Evolutionary conservation across 345 rosid species (phyloP), one percentile per base, ranked within the genome.

Genomic region (Fremontodendron californicum): DNA sequence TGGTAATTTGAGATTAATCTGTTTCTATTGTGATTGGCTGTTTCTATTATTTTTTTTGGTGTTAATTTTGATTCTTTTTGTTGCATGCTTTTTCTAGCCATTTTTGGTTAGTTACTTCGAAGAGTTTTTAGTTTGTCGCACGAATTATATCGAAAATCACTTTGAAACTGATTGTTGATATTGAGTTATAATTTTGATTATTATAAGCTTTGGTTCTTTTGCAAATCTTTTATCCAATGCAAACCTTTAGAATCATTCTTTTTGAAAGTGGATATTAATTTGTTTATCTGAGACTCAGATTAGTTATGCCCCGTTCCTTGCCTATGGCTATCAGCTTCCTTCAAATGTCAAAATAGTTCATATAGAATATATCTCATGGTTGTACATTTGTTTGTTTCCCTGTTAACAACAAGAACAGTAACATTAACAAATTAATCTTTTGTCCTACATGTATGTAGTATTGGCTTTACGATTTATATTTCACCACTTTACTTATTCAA

Each of bases 1-100:
- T 31, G 74, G 74, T 71, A 71, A 70, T 31, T 31, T 18, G 42
- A 49, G 55, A 19, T n/a, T 49, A 71, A 29, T 48, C 43, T 70
- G 27, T 48, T 71, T 31, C 46, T 64, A 64, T 39, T 37, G 57
- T n/a, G 57, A n/a, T 60, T 27, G 18, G 6, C 33, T 58, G 12
- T 2, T 0, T 29, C 3, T n/a, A n/a, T n/a, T n/a, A n/a, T 65
- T 16, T 1, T 0, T 23, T 65, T 66, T 21, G 25, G 16, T 67
- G 19, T 23, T 11, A 27, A 1, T 60, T 60, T 0, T 27, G 35
- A 25, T 25, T 11, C 3, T 29, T 3, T 27, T 60, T 60, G 9
- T 60, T 27, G 64, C 37, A 12, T 60, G 4, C 19, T 27, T 66
- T 29, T 66, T 39, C 9, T 40, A 21, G 51, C 19, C 23, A 66